These are phyloP conservation scores for Scheffersomyces lignosus DNA, from an alignment of 805 yeast species.

Conservation along the genomic window DNA sequence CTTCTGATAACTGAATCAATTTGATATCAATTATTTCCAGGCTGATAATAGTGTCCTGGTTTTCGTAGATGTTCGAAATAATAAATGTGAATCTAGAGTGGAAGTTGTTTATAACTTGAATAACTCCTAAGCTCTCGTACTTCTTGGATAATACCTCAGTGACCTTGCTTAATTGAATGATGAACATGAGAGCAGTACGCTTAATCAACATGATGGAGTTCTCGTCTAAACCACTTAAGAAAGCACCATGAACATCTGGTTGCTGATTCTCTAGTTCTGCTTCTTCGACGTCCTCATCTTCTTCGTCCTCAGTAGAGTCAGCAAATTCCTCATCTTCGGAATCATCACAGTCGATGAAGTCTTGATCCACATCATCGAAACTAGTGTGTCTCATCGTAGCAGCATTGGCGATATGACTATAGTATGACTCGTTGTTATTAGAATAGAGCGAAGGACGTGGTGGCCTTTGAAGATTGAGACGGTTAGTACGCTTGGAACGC, in stretches of 20 bases:
- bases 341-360: neutral
- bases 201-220: conserved; percentile 39
- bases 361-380: neutral
- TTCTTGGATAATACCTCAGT: conserved; percentile 55
- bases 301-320: conserved; percentile 11
- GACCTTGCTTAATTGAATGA: conserved; percentile 43
- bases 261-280: conserved; percentile 32
- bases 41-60: conserved; percentile 15
- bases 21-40: conserved; percentile 15
- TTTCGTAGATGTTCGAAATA: conserved; percentile 24
- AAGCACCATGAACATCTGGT: conserved; percentile 47
- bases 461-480: too few relatives aligned
- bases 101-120: conserved; percentile 43
- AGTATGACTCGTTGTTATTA: neutral
- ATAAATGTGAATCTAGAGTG: conserved; percentile 13
- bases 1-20: conserved; percentile 23
- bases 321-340: conserved; percentile 1
- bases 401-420: neutral
- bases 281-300: conserved; percentile 24
- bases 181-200: conserved; percentile 43
- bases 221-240: conserved; percentile 49
- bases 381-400: neutral
- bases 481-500: neutral
- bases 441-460: neutral
- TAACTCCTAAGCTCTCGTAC: conserved; percentile 52